Percentiles rank a stretch among this genome's conserved stretches.
These are phyloP conservation scores for Penicillium canescens DNA, from an alignment of 495 filamentous ascomycete species.

Conservation along the genomic window DNA sequence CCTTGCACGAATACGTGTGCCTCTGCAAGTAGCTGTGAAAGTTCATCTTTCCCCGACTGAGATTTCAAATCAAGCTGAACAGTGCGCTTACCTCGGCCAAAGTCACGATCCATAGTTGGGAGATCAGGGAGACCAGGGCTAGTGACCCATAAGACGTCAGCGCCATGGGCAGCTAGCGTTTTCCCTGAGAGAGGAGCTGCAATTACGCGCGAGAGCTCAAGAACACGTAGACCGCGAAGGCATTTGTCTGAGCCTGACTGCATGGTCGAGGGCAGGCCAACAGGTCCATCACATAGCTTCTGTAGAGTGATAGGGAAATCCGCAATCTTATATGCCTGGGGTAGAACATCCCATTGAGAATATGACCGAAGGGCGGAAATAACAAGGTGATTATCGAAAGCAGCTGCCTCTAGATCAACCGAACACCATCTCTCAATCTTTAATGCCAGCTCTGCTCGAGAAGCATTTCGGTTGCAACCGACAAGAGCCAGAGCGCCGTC, in stretches of 20 bases:
- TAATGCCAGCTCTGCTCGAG: constrained; percentile 31
- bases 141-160: constrained; percentile 62
- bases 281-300: constrained; percentile 22
- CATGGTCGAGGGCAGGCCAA: constrained; percentile 9
- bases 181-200: constrained; percentile 54
- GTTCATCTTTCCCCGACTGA: constrained; percentile 36
- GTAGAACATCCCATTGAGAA: constrained; percentile 40
- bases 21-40: constrained; percentile 49
- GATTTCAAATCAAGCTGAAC: constrained; percentile 51
- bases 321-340: constrained; percentile 34
- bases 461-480: constrained; percentile 19
- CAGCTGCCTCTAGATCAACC: constrained; percentile 39
- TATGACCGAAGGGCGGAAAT: constrained; percentile 41
- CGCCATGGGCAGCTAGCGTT: constrained; percentile 60
- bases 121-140: constrained; percentile 60
- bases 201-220: constrained; percentile 59
- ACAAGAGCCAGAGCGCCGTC: constrained; percentile 35
- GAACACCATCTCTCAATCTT: constrained; percentile 31
- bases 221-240: constrained; percentile 36
- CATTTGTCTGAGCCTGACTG: constrained; percentile 16
- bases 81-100: constrained; percentile 61
- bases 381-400: constrained; percentile 25
- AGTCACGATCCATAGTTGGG: constrained; percentile 66
- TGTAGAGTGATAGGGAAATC: constrained; percentile 41
- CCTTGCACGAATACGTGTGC: constrained; percentile 54